Percentiles rank a stretch among this genome's conserved stretches.
Evolutionary conservation across 495 filamentous ascomycete species (phyloP).

Genomic region (Annulohypoxylon bovei): DNA sequence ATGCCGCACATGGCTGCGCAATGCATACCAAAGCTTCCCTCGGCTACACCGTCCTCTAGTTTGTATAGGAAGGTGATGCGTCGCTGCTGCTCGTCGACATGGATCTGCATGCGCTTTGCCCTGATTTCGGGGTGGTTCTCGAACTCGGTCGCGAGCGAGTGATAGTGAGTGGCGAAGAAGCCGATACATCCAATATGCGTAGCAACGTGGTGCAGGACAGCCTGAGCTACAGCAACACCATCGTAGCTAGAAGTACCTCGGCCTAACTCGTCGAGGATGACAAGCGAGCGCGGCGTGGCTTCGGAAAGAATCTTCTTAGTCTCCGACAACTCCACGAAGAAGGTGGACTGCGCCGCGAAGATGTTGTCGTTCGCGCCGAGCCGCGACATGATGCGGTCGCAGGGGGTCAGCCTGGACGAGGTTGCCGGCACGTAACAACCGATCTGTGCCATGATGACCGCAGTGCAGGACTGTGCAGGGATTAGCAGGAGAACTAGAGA

Average conservation of each 20-base stretch:
- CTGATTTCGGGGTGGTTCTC: constrained; percentile 85
- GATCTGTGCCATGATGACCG: constrained; percentile 98
- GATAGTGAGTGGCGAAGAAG: constrained; percentile 99
- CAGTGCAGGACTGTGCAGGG: constrained; percentile 73
- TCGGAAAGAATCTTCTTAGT: constrained; percentile 98
- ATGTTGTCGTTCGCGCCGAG: constrained; percentile 99
- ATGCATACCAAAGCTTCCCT: constrained; percentile 99
- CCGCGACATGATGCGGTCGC: constrained; percentile 98
- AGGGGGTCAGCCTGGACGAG: constrained; percentile 86
- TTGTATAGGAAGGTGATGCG: constrained; percentile 95
- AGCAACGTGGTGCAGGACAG: constrained; percentile 93
- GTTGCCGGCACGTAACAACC: constrained; percentile 90
- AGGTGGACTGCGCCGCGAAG: constrained; percentile 96
- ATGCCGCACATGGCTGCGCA: constrained; percentile 99
- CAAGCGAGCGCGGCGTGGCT: constrained; percentile 91
- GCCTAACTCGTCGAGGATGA: constrained; percentile 97
- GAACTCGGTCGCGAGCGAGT: constrained; percentile 91
- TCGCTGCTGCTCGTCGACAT: constrained; percentile 85
- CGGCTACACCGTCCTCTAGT: constrained; percentile 92
- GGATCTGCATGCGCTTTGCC: constrained; percentile 89
- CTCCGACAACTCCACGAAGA: constrained; percentile 97
- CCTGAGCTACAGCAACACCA: constrained; percentile 94
- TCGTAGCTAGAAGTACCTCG: constrained; percentile 95
- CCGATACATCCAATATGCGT: constrained; percentile 92
- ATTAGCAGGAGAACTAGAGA: constrained; percentile 29